These are phyloP conservation scores for Trichophyton simii DNA, from an alignment of 2,329 filamentous ascomycete genomes.

Conservation along the genomic window DNA sequence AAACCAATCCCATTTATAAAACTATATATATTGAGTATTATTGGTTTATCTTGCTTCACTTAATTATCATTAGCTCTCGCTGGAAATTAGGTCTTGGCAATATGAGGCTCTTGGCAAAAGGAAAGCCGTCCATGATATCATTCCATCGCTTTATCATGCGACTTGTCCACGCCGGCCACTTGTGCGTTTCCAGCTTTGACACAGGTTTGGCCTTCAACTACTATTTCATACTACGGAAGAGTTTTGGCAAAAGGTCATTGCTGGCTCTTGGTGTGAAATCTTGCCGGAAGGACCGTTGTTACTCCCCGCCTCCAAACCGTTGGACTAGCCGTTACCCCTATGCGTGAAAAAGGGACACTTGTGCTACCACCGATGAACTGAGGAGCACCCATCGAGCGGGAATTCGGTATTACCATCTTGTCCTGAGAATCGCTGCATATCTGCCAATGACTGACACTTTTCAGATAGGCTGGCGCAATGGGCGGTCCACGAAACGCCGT, in stretches of 20 bases:
- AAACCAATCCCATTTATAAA: too few relatives aligned
- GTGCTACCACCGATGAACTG: not conserved
- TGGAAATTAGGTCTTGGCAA: not conserved
- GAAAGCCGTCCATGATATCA: not conserved
- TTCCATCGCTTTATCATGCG: not conserved
- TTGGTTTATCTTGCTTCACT: too few relatives aligned
- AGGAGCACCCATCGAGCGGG: not conserved
- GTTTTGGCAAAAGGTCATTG: not conserved
- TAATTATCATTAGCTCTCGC: not conserved
- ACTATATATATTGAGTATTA: too few relatives aligned
- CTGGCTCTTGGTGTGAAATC: not conserved
- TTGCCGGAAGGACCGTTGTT: not conserved
- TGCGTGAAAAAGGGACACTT: not conserved
- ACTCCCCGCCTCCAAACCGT: not conserved
- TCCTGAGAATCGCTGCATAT: too few relatives aligned
- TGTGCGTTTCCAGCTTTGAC: too few relatives aligned
- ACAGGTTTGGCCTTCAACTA: too few relatives aligned
- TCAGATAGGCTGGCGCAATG: conserved; percentile 28
- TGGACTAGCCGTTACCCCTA: not conserved
- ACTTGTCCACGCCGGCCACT: not conserved
- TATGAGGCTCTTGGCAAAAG: not conserved
- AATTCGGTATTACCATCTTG: not conserved
- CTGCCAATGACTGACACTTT: not conserved
- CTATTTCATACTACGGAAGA: not conserved
- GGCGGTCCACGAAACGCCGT: conserved; percentile 44